Base-by-base conservation (phyloP, 2,329 filamentous ascomycete genomes). In the Penicillium griseofulvum region DNA sequence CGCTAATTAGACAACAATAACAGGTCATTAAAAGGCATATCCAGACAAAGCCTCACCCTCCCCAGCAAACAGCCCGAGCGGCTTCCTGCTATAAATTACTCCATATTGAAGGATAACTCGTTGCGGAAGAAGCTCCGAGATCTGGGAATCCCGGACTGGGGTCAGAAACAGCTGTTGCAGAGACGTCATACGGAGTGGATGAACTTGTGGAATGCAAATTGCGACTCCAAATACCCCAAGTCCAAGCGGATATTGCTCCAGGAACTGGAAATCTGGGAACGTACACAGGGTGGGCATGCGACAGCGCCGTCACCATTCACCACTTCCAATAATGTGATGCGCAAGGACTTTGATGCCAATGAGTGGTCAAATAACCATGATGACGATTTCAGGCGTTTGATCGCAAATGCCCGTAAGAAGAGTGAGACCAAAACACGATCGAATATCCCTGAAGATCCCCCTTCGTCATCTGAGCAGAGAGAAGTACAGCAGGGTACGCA, bases 141-240 rank as follows among this genome's bases (percentile, higher is more conserved):
- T 3, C 79, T 94, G 1, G 91, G 92, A 1, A 86, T 97, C 54
- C 87, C 90, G 0, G 82, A 80, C 10, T 80, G 77, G 56, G 94
- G 94, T 0, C 74, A 81, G 0, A 87, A 87, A 43, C 77, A 81
- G 43, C 79, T 92, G 1, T 78, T 97, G 51, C 88, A 93, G 69
- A 83, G 82, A 61, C 84, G 95, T 17, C 92, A 97, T 67, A 90
- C 84, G 24, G 94, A 99, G 73, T 99, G 92, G 92, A 82, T 94
- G 49, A 97, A 94, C 36, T 76, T 99, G 17, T 97, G 91, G 88
- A 99, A 99, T 71, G 90, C 95, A 11, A 99, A 99, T 70, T 96
- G 91, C 74, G 94, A 99, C 72, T 88, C 92, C 2, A 83, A 83
- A 34, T 78, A 79, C 1, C 91, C 91, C 0, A 89, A 88, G 68